Conservation (phyloP, 495 filamentous ascomycete genomes). For the Delitschia confertaspora region DNA sequence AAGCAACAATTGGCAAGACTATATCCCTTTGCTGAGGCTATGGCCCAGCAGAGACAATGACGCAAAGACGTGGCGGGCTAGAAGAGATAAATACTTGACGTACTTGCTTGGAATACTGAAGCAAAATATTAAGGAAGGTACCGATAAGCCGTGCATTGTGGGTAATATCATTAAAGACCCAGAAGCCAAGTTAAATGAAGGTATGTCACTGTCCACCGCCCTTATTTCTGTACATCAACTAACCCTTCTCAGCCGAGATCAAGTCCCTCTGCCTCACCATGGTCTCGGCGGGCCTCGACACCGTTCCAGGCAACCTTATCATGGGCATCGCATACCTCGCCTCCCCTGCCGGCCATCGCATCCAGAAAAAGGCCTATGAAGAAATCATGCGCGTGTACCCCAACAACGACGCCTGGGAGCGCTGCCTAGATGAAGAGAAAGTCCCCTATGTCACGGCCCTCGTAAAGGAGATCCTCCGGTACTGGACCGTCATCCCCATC, state of each 20-base stretch:
- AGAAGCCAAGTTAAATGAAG: slow-evolving; percentile 43
- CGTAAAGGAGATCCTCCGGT: slow-evolving; percentile 61
- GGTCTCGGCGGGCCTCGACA: slow-evolving; percentile 65
- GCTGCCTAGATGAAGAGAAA: slow-evolving; percentile 58
- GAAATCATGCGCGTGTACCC: slow-evolving; percentile 59
- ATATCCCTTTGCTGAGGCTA: slow-evolving; percentile 53
- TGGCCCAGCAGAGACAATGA: slow-evolving; percentile 45
- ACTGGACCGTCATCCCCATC: slow-evolving; percentile 67
- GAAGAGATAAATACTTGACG: slow-evolving; percentile 51
- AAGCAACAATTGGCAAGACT: slow-evolving; percentile 63
- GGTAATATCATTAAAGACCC: slow-evolving; percentile 60
- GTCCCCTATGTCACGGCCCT: slow-evolving; percentile 61
- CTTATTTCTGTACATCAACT: slow-evolving; percentile 1
- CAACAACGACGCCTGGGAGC: slow-evolving; percentile 55
- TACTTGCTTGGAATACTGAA: slow-evolving; percentile 51
- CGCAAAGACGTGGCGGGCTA: slow-evolving; percentile 44
- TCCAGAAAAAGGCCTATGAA: slow-evolving; percentile 54
- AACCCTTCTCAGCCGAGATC: slow-evolving; percentile 46
- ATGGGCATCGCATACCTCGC: slow-evolving; percentile 67
- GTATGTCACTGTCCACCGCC: slow-evolving; percentile 7
- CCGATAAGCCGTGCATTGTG: slow-evolving; percentile 60
- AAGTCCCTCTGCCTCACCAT: slow-evolving; percentile 68
- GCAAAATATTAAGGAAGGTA: slow-evolving; percentile 49
- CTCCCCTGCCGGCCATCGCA: slow-evolving; percentile 49
- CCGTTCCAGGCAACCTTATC: slow-evolving; percentile 58